Evolutionary conservation across 208 protist species (phyloP).

Genomic region (Leishmania tarentolae): DNA sequence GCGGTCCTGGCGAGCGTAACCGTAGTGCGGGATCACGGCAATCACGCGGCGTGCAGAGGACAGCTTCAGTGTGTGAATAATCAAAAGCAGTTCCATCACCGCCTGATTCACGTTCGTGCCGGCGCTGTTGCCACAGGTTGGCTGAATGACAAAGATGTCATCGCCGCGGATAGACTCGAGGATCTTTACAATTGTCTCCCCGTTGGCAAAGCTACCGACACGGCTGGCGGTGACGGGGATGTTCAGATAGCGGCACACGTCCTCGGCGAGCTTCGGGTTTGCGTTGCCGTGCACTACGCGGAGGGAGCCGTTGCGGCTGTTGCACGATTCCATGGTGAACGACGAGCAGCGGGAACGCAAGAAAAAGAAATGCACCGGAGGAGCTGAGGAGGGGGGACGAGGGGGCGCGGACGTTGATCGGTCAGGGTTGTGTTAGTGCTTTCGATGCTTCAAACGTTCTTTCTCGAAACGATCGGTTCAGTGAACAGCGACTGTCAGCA

Average conservation of each 20-base stretch:
- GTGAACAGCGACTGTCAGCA: neutral
- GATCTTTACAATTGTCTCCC: conserved; percentile 88
- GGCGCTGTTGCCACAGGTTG: conserved; percentile 89
- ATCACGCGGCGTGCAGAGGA: conserved; percentile 91
- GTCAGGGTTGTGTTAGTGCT: neutral
- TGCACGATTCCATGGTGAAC: conserved; percentile 25
- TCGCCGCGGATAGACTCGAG: conserved; percentile 88
- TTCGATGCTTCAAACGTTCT: neutral
- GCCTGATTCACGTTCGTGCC: conserved; percentile 89
- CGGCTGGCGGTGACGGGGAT: conserved; percentile 73
- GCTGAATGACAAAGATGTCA: conserved; percentile 97
- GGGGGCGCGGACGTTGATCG: neutral
- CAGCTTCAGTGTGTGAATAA: conserved; percentile 93
- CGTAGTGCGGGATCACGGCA: conserved; percentile 96
- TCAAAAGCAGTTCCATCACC: conserved; percentile 96
- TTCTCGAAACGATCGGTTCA: neutral
- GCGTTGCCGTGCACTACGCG: conserved; percentile 85
- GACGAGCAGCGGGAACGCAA: neutral
- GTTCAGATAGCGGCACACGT: conserved; percentile 71
- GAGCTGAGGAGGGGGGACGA: neutral
- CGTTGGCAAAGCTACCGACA: conserved; percentile 88
- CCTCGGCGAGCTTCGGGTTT: conserved; percentile 87
- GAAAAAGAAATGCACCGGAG: no score
- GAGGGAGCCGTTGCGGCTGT: conserved; percentile 66
- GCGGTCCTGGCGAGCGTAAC: conserved; percentile 96